Evolutionary conservation across 2,329 filamentous ascomycete species (phyloP), one percentile per base, ranked within the genome.

Genomic region (Aureobasidium sp.): DNA sequence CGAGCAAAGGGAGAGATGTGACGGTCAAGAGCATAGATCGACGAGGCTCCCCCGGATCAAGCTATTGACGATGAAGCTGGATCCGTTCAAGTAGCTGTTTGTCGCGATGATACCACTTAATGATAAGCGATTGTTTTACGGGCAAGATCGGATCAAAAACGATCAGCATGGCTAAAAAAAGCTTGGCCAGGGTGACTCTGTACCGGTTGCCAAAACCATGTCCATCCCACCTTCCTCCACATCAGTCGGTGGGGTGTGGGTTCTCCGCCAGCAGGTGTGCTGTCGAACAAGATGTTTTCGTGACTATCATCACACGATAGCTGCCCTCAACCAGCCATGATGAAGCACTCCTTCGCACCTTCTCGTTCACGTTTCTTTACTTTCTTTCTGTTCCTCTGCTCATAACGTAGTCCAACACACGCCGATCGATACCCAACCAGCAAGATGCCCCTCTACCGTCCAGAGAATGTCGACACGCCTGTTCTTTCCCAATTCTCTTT

Each of bases 401-500:
- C 29, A 15, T 8, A 22, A 14, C n/a, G 22, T 14, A 35, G 35
- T n/a, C 9, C 42, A 7, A 33, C 1, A 29, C 15, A 24, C 15
- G 3, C 14, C 1, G 7, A 47, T 47, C 47, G 14, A 11, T 19
- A 1, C n/a, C 12, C 9, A 19, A 19, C 1, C 47, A 33, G 17
- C 52, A 56, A 27, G 5, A 56, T 56, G 52, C 52, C 52, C 2
- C 52, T 56, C 17, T 44, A 56, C 5, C 52, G 52, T 8, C 24
- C 37, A 14, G 52, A 54, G 4, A 22, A 54, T 31, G 22, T 45
- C 22, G 29, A 42, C 9, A 17, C 39, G 2, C 39, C 52, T 17
- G 52, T 56, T 17, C 39, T 56, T 2, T 40, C 33, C 14, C 29
- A 19, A 17, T 57, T 57, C 17, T 57, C 39, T 1, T 82, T 97